A percentile compares a stretch with the other conserved stretches of the same genome.
Evolutionary conservation across 177 flowering plant genomes (phyloP).

Genomic region (Telopea speciosissima): DNA sequence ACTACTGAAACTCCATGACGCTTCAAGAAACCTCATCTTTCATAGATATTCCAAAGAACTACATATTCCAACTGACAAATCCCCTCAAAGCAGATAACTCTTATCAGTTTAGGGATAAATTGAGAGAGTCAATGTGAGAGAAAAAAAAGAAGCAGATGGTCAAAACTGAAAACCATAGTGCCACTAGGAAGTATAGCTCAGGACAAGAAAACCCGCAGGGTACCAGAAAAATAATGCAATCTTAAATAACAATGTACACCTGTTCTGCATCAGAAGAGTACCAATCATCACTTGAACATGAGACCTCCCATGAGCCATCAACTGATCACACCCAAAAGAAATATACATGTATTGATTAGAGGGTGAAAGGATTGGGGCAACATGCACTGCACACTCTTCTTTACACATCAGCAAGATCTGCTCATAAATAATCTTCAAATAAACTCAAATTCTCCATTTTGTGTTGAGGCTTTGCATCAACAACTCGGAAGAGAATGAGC

Average conservation of each 20-base stretch:
- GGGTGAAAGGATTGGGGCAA: background rate
- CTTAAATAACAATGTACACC: background rate
- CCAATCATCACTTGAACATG: background rate
- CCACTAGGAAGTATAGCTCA: too few species aligned
- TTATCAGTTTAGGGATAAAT: too few species aligned
- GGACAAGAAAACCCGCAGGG: background rate
- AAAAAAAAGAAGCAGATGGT: too few species aligned
- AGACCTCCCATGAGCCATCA: background rate
- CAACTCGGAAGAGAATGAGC: conserved; percentile 86
- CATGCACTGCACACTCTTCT: background rate
- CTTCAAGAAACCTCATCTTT: too few species aligned
- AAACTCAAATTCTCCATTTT: background rate
- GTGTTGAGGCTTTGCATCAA: conserved; percentile 20
- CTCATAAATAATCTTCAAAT: too few species aligned
- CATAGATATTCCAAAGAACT: too few species aligned
- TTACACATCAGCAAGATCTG: background rate
- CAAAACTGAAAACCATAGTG: too few species aligned
- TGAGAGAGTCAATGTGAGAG: too few species aligned
- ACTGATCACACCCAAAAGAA: background rate
- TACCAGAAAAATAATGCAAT: background rate
- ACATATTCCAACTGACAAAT: too few species aligned
- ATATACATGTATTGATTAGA: background rate
- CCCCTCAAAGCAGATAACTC: too few species aligned
- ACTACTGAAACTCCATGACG: too few species aligned
- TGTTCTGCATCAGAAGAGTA: background rate